These are phyloP conservation scores for Ceratocystis ficicola DNA, from an alignment of 2,329 filamentous ascomycete species.

Conservation along the genomic window DNA sequence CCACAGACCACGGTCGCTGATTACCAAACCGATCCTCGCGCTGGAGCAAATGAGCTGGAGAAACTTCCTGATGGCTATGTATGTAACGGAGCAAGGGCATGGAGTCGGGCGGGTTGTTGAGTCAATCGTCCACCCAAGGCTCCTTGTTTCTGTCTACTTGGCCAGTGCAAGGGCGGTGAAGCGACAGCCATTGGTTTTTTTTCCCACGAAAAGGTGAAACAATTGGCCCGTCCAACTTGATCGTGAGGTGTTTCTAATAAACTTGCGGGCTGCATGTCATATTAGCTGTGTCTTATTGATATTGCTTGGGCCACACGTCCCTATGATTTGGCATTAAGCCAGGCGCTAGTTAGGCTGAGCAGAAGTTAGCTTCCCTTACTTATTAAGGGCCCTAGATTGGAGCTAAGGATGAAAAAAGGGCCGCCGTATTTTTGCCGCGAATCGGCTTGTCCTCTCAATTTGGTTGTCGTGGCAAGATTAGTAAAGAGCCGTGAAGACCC, in stretches of 20 bases:
- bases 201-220: neutral
- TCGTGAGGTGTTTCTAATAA: neutral
- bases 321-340: too few species aligned
- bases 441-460: neutral
- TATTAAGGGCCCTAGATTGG: neutral
- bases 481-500: neutral
- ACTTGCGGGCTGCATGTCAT: neutral
- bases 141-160: neutral
- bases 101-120: neutral
- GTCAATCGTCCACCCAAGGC: too few species aligned
- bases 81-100: neutral
- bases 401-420: neutral
- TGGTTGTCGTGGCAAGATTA: conserved; percentile 7
- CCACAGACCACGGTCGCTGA: neutral
- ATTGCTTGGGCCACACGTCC: neutral
- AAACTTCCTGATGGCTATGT: neutral
- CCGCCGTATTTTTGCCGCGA: neutral
- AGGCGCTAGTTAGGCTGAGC: too few species aligned
- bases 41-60: neutral
- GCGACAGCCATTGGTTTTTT: neutral
- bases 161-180: neutral
- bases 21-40: neutral
- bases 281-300: neutral
- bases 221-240: neutral
- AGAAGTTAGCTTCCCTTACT: too few species aligned